Base-by-base conservation (phyloP, 1,284 basidiomycete genomes). In the Heterobasidion occidentale region DNA sequence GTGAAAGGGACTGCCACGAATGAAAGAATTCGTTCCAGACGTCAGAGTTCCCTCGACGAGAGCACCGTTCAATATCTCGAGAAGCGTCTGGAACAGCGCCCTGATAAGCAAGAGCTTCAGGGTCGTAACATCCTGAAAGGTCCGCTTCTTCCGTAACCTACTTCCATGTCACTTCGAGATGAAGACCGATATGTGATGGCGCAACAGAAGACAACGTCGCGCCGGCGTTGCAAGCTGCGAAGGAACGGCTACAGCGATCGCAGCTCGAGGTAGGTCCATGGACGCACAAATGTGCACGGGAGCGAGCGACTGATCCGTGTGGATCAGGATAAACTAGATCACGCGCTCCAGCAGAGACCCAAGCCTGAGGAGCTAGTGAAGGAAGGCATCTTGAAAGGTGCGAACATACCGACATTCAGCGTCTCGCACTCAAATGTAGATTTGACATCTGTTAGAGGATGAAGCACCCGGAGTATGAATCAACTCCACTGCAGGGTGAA, bases 71-170 rank as follows among this genome's bases (percentile, higher is more conserved):
- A 74, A 56, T 75, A 73, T 62, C 75, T 90, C 56, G 86, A 88
- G 70, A 80, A 78, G 65, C 73, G 77, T 49, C 73, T 88, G 53
- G 74, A 71, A 46, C 71, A 77, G 34, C 75, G 88, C 42, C 78
- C 84, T 9, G 77, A 81, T 14, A 81, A 84, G 65, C 69, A 78
- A 48, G 83, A 89, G 56, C 76, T 92, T 46, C 76, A 89, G 59
- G 83, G 85, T 51, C 79, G 84, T 62, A 88, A 88, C 65, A 90
- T 91, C 59, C 77, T 91, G 59, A 90, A 90, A 72, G 84, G 88
- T 83, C 58, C 55, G 73, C 55, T 20, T 15, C 19, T 27, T 51
- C 20, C 38, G 38, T 5, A 27, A 27, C 27, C 27, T 27, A 27
- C 5, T 27, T 27, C 27, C 27, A 6, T 27, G 27, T 27, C 27